Evolutionary conservation across 2,329 filamentous ascomycete genomes (phyloP).

Genomic region (Ilyonectria mors-panacis): DNA sequence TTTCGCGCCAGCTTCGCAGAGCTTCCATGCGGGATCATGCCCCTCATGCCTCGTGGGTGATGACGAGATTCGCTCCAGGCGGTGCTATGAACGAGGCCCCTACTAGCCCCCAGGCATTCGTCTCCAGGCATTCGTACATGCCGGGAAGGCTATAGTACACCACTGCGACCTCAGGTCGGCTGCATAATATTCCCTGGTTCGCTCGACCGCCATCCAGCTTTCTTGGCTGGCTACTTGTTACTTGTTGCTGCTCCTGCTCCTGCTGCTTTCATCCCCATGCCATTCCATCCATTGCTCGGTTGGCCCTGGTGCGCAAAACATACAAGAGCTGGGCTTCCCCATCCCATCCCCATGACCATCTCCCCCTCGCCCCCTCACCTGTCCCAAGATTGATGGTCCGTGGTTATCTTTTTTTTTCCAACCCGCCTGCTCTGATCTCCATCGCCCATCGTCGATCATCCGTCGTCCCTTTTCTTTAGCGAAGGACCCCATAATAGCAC

Average conservation of each 20-base stretch:
- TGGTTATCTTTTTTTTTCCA: slow-evolving; percentile 9
- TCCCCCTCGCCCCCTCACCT: slow-evolving; percentile 1
- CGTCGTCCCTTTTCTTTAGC: not conserved
- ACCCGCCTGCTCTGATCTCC: slow-evolving; percentile 8
- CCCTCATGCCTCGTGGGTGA: slow-evolving; percentile 15
- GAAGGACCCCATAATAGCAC: slow-evolving; percentile 20
- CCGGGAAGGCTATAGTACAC: slow-evolving; percentile 19
- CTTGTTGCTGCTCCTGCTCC: not conserved
- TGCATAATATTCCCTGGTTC: slow-evolving; percentile 27
- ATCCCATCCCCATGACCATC: not conserved
- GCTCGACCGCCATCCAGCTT: slow-evolving; percentile 17
- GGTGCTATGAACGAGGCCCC: slow-evolving; percentile 10
- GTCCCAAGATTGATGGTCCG: slow-evolving; percentile 21
- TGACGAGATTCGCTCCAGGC: slow-evolving; percentile 21
- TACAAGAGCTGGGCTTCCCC: slow-evolving; percentile 30
- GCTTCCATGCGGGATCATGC: slow-evolving; percentile 1
- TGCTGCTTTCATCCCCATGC: slow-evolving; percentile 23
- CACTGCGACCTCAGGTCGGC: slow-evolving; percentile 18
- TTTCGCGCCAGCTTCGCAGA: not conserved
- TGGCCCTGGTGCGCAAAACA: slow-evolving; percentile 12
- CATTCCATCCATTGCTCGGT: slow-evolving; percentile 23
- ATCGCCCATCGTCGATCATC: slow-evolving; percentile 7
- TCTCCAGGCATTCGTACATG: slow-evolving; percentile 16
- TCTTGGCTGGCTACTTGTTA: slow-evolving; percentile 11
- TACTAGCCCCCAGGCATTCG: slow-evolving; percentile 18